phyloP scores from a whole-genome alignment of 768 basidiomycete species.

The Rhodotorula diobovata region DNA sequence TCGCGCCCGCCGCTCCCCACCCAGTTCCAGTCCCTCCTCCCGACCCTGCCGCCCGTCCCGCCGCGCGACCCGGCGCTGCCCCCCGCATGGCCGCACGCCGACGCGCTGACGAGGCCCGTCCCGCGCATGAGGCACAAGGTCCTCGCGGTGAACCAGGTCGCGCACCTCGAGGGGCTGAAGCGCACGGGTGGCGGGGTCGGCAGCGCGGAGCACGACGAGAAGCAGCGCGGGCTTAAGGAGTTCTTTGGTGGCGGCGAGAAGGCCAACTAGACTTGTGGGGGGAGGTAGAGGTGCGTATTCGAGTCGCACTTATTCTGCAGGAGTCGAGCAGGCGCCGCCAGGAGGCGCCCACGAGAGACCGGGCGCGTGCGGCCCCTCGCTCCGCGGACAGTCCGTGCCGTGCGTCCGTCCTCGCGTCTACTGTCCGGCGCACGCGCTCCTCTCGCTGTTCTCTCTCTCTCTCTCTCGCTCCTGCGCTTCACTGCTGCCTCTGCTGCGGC shows the following conservation, averaged over 20 bases:
- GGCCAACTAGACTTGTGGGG: too few relatives aligned
- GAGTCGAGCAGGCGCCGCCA: too few relatives aligned
- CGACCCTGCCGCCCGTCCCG: conserved; percentile 24
- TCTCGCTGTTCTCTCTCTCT: background rate
- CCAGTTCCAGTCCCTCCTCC: conserved; percentile 4
- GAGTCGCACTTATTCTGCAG: too few relatives aligned
- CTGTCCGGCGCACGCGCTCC: too few relatives aligned
- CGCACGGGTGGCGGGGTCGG: conserved; percentile 50
- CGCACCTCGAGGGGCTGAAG: conserved; percentile 48
- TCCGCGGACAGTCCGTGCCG: background rate
- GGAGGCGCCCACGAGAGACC: too few relatives aligned
- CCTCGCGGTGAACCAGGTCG: conserved; percentile 46
- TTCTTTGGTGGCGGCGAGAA: conserved; percentile 47
- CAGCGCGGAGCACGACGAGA: conserved; percentile 47
- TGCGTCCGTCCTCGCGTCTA: background rate
- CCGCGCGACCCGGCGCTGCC: conserved; percentile 20
- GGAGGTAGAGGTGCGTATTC: too few relatives aligned
- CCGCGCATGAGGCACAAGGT: conserved; percentile 37
- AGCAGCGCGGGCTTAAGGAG: conserved; percentile 48
- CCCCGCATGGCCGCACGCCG: conserved; percentile 6
- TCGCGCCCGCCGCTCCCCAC: background rate
- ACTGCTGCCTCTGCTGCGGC: background rate
- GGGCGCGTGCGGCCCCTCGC: too few relatives aligned
- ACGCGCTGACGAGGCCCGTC: conserved; percentile 28
- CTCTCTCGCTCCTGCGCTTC: background rate